phyloP scores from a whole-genome alignment of 2,329 filamentous ascomycete genomes.

The Fusarium zealandicum region DNA sequence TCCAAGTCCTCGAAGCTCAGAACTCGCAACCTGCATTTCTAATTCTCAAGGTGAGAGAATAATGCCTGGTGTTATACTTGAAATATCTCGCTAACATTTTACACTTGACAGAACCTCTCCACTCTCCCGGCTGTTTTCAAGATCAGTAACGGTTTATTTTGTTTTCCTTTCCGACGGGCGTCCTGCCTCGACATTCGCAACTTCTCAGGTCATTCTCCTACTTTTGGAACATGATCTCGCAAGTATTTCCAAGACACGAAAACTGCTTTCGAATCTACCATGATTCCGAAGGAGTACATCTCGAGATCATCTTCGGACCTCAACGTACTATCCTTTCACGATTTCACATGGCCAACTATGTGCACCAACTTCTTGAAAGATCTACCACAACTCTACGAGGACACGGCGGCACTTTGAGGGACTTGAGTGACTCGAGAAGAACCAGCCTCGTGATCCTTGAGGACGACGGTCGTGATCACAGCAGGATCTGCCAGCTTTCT shows the following conservation, averaged over 20 bases:
- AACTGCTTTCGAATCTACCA: no score
- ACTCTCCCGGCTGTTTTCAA: background rate
- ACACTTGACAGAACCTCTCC: no score
- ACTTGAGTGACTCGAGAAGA: constrained; percentile 4
- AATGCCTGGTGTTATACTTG: no score
- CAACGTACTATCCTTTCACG: background rate
- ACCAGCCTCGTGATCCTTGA: background rate
- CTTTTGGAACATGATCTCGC: background rate
- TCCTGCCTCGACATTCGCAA: background rate
- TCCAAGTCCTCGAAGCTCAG: no score
- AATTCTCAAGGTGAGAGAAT: no score
- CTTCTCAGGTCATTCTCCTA: background rate
- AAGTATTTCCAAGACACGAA: background rate
- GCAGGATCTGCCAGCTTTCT: background rate
- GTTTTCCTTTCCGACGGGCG: background rate
- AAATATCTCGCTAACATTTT: background rate
- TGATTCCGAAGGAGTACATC: no score
- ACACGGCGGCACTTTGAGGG: background rate
- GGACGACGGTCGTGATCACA: background rate
- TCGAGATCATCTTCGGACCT: background rate
- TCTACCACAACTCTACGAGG: background rate
- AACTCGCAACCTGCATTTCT: no score
- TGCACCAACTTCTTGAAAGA: background rate
- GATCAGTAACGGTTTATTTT: background rate
- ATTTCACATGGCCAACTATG: background rate